Conservation (phyloP, 345 rosid genomes). For the Microthlaspi erraticum region DNA sequence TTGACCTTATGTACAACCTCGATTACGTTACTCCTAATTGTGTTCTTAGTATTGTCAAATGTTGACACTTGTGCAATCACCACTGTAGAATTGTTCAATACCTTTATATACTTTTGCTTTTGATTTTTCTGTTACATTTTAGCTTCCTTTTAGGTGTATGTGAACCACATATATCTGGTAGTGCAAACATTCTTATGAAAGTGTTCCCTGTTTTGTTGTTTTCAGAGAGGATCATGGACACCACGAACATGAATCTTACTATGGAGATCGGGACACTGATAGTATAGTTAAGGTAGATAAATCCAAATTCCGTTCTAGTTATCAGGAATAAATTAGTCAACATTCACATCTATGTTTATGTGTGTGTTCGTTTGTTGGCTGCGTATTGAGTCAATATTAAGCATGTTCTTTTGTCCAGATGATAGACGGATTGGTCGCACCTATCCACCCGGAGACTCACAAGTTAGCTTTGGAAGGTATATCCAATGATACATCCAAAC, state of each 20-base stretch:
- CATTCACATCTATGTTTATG: constrained; percentile 13
- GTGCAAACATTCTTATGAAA: constrained; percentile 24
- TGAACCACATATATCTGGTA: constrained; percentile 13
- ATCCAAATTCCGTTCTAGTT: constrained; percentile 28
- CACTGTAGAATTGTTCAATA: constrained; percentile 7
- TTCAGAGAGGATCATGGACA: constrained; percentile 94
- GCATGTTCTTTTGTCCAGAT: constrained; percentile 55
- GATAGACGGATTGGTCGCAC: constrained; percentile 71
- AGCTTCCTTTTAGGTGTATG: not conserved
- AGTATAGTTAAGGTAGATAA: constrained; percentile 78
- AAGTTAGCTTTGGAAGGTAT: constrained; percentile 51
- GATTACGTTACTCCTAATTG: constrained; percentile 15
- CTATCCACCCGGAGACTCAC: constrained; percentile 68
- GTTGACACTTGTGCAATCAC: constrained; percentile 20
- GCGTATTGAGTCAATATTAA: constrained; percentile 19
- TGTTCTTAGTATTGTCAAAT: constrained; percentile 30
- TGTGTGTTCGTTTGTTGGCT: constrained; percentile 22
- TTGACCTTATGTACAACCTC: constrained; percentile 3
- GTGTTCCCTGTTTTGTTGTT: constrained; percentile 14
- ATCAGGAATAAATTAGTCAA: constrained; percentile 5
- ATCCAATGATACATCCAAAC: constrained; percentile 48
- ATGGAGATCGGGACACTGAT: constrained; percentile 98
- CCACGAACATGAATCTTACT: constrained; percentile 98
- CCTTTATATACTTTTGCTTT: not conserved
- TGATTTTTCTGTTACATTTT: constrained; percentile 13